Evolutionary conservation across 805 yeast genomes (phyloP), one percentile per base, ranked within the genome.

Genomic region (Maudiozyma serrabonitensis): DNA sequence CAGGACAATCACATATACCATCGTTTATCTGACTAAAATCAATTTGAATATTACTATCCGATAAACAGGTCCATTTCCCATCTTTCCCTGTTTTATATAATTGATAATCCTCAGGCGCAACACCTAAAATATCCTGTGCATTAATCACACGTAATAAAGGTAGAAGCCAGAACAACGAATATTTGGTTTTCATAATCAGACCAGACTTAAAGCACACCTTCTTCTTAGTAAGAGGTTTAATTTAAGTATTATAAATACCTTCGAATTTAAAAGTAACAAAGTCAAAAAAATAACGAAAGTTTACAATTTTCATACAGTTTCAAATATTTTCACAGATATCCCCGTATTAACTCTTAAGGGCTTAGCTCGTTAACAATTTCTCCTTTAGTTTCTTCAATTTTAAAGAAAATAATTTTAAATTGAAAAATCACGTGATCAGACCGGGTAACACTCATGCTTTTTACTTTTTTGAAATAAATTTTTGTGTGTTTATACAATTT

Each of bases 1-100:
- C 99, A 0, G 97, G 97, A 69, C 98, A 91, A 61, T 93, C 98
- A 68, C 98, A 91, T 61, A 75, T 83, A 57, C 89, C 84, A 65
- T 93, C 97, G 63, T 91, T 91, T 57, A 91, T 75, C 59, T 81
- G 85, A 37, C 70, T 70, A 46, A 72, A 71, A 40, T 81, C 72
- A 18, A 91, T 67, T 19, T 70, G 71, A 5, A 88, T 78, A n/a
- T 78, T 75, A 0, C 93, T 83, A 59, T 85, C 75, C 32, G 67
- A 58, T 37, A 91, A 64, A 69, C 98, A 91, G 6, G 71, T 66
- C 87, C 93, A 91, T 45, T 71, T 64, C 1, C 79, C 79, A 6
- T 75, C 64, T 47, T 74, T 75, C 1, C 90, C 80, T 37, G 48
- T 28, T 8, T 48, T 45, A 47, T 60, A 62, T 26, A 54, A 32